A percentile compares a stretch with the other conserved stretches of the same genome.
Conservation (phyloP, 129 eudicot species). For the sunflower (Helianthus annuus) region DNA sequence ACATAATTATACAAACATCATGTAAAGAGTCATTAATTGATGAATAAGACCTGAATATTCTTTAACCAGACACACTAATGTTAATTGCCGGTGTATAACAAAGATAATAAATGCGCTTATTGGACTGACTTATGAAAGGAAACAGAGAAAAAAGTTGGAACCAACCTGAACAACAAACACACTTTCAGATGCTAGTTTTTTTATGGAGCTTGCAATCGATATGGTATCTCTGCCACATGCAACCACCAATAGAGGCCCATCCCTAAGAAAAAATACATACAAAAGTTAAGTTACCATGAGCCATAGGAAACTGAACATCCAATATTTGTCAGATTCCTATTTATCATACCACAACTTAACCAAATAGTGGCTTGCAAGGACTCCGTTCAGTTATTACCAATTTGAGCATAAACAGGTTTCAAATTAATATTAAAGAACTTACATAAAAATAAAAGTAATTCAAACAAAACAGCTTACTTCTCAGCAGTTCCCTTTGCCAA, state of each 20-base stretch:
- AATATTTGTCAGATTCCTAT: conserved; percentile 9
- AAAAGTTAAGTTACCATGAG: conserved; percentile 19
- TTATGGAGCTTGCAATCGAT: conserved; percentile 87
- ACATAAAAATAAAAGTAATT: not conserved
- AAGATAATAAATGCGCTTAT: not conserved
- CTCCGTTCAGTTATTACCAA: conserved; percentile 5
- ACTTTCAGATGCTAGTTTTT: conserved; percentile 77
- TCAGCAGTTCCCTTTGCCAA: conserved; percentile 82
- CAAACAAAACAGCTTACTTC: conserved; percentile 47
- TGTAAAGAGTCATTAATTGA: conserved; percentile 11
- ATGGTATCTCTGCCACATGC: conserved; percentile 99
- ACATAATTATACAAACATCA: not conserved
- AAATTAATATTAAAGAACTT: conserved; percentile 5
- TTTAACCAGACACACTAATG: not conserved
- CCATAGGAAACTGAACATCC: conserved; percentile 1
- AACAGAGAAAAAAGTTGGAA: conserved; percentile 1
- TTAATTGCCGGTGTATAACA: not conserved
- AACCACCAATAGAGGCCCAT: conserved; percentile 86
- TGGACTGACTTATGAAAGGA: not conserved
- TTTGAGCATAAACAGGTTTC: conserved; percentile 17
- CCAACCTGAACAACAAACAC: conserved; percentile 97
- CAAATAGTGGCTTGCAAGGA: conserved; percentile 6
- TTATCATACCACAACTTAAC: conserved; percentile 6
- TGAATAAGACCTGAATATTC: not conserved
- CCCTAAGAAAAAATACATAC: conserved; percentile 47